Percentiles rank a stretch among this genome's conserved stretches.
Conservation (phyloP, 192 early-diverging fungal genomes). For the Coemansia sp. region DNA sequence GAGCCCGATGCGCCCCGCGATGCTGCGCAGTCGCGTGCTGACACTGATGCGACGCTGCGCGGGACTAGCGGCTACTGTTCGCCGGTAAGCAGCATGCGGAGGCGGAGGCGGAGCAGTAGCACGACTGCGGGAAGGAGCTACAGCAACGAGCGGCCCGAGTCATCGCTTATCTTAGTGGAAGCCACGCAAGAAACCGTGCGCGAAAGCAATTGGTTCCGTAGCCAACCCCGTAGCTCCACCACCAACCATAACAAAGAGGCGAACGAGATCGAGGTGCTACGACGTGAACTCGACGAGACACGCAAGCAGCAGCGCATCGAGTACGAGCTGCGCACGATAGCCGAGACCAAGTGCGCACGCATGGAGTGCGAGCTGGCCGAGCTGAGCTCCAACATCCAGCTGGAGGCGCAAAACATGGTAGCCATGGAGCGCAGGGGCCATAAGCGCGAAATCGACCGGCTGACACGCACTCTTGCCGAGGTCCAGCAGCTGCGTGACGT, state of each 20-base stretch:
- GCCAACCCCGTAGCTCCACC: slow-evolving; percentile 26
- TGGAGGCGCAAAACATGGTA: slow-evolving; percentile 49
- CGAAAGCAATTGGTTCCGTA: slow-evolving; percentile 43
- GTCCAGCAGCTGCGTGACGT: slow-evolving; percentile 43
- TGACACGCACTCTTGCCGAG: slow-evolving; percentile 20
- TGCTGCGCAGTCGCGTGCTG: neutral
- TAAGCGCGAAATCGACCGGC: slow-evolving; percentile 29
- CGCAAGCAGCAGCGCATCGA: slow-evolving; percentile 31
- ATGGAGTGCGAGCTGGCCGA: slow-evolving; percentile 55
- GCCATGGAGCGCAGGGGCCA: slow-evolving; percentile 46
- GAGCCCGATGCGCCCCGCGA: neutral
- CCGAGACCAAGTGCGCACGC: slow-evolving; percentile 47
- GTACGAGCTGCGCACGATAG: slow-evolving; percentile 49
- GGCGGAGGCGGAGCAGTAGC: neutral
- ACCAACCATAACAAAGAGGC: slow-evolving; percentile 3
- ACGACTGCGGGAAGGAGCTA: neutral
- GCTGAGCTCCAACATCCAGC: slow-evolving; percentile 50
- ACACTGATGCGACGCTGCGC: neutral
- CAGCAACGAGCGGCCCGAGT: slow-evolving; percentile 15
- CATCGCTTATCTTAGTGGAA: slow-evolving; percentile 37
- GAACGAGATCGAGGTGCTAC: slow-evolving; percentile 20
- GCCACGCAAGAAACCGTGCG: slow-evolving; percentile 37
- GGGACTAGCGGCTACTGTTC: neutral
- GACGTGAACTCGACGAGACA: slow-evolving; percentile 17
- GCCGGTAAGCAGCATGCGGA: neutral